A percentile compares a stretch with the other conserved stretches of the same genome.
phyloP scores from a whole-genome alignment of 208 protist species.

The Leishmania tropica region DNA sequence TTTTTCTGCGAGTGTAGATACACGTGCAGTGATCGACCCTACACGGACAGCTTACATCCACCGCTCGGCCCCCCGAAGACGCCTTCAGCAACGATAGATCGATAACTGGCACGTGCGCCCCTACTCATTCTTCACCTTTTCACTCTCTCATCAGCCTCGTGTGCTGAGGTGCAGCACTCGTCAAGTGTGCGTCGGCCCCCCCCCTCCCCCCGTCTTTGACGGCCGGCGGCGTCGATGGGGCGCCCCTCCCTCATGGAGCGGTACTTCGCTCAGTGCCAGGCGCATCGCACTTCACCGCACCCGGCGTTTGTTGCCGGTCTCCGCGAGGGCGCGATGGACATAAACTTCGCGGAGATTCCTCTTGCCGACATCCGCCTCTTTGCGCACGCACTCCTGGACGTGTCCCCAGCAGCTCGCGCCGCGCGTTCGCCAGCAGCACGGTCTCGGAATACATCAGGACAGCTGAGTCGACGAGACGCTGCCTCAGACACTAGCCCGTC shows the following conservation, averaged over 20 bases:
- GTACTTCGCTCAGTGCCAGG: constrained; percentile 61
- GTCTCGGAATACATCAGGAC: neutral
- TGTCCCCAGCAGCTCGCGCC: neutral
- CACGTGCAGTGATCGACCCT: neutral
- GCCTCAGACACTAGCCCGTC: constrained; percentile 5
- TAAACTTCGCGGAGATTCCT: constrained; percentile 51
- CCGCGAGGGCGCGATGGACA: constrained; percentile 37
- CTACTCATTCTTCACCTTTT: neutral
- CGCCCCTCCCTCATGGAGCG: constrained; percentile 33
- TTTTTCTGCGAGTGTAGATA: neutral
- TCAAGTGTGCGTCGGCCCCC: neutral
- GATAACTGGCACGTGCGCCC: neutral
- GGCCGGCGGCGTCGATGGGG: constrained; percentile 28
- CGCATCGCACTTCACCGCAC: constrained; percentile 43
- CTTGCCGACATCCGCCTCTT: constrained; percentile 43
- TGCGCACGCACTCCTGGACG: constrained; percentile 30
- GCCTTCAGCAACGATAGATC: neutral
- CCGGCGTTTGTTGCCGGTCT: constrained; percentile 45
- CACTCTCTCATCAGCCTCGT: neutral
- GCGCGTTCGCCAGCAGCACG: neutral
- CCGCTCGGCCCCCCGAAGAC: neutral
- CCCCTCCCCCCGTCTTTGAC: neutral
- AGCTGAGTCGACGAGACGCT: neutral
- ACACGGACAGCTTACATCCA: neutral
- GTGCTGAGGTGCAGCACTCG: neutral